Base-by-base conservation (phyloP, 2,329 filamentous ascomycete species). In the Dactylellina parvicollis region DNA sequence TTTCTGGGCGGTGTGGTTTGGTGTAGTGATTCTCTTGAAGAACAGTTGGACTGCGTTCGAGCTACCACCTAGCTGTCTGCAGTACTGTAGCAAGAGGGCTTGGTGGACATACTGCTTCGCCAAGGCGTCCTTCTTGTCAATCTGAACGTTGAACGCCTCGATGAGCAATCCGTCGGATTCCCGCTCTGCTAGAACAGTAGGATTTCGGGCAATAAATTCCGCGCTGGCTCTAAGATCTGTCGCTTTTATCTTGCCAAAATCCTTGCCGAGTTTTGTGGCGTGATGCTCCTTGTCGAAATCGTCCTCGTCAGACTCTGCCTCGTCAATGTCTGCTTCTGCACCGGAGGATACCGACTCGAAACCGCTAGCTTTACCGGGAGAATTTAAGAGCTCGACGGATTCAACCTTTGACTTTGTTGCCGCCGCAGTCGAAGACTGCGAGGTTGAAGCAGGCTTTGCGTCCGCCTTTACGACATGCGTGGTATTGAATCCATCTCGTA, bases 141-240 rank as follows among this genome's bases (percentile, higher is more conserved):
- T 86, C 75, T 94, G 90, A 0, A 89, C 88, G 80, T 96, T 93
- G 82, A 99, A 98, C 0, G 93, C 95, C 81, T 96, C 87, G 55
- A 96, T 89, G 12, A 99, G 85, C 8, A 99, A 85, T 14, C 92
- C 94, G 79, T 99, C 94, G 0, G 92, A 95, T 80, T 98, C 92
- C 76, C 86, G 88, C 82, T 98, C 93, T 0, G 87, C 85, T 32
- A 98, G 83, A 59, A 99, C 89, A 74, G 89, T 82, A 0, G 92
- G 92, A 80, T 99, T 86, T 59, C 87, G 81, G n/a, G 86, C 86
- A 65, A 99, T 88, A 82, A 93, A 98, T 71, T 89, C 84, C 30
- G 93, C 84, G 77, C 88, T 90, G 16, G 88, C 82, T 49, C 85
- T 83, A 82, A 96, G 96, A 80, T 96, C 90, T 72, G 86, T 86